Percentiles rank a stretch among this genome's conserved stretches.
phyloP scores from a whole-genome alignment of 2,329 filamentous ascomycete genomes.

The Ascochyta viciae-villosae region DNA sequence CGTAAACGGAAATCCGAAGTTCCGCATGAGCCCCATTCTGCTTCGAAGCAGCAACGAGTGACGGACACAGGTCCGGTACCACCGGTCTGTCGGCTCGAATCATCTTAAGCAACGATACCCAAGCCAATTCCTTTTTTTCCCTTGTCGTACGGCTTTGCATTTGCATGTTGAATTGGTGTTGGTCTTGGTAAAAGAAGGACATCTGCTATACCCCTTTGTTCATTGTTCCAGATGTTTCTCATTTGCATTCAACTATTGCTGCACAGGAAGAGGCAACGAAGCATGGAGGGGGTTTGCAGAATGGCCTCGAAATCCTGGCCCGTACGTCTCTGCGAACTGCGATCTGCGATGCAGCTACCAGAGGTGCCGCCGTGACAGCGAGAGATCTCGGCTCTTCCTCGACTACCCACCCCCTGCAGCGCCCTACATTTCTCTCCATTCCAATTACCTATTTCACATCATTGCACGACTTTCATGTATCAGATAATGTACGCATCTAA shows the following conservation, averaged over 20 bases:
- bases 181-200: constrained; percentile 23
- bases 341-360: not conserved
- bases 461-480: not conserved
- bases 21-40: constrained; percentile 9
- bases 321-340: not conserved
- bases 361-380: not conserved
- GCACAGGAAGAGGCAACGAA: not conserved
- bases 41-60: constrained; percentile 24
- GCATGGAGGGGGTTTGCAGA: not conserved
- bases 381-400: not conserved
- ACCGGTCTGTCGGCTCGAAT: constrained; percentile 23
- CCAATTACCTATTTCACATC: not conserved
- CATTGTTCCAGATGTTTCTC: constrained; percentile 1
- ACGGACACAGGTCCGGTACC: constrained; percentile 17
- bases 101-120: constrained; percentile 11
- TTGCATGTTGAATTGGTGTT: constrained; percentile 30
- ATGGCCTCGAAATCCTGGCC: not conserved
- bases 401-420: no score
- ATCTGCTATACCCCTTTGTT: constrained; percentile 30
- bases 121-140: constrained; percentile 8
- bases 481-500: constrained; percentile 3
- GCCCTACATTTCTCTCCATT: not conserved
- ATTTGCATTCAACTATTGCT: not conserved
- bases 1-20: constrained; percentile 32
- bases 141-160: constrained; percentile 20